A percentile compares a stretch with the other conserved stretches of the same genome.
phyloP scores from a whole-genome alignment of 1,139 yeast species.

The Kodamaea ohmeri region DNA sequence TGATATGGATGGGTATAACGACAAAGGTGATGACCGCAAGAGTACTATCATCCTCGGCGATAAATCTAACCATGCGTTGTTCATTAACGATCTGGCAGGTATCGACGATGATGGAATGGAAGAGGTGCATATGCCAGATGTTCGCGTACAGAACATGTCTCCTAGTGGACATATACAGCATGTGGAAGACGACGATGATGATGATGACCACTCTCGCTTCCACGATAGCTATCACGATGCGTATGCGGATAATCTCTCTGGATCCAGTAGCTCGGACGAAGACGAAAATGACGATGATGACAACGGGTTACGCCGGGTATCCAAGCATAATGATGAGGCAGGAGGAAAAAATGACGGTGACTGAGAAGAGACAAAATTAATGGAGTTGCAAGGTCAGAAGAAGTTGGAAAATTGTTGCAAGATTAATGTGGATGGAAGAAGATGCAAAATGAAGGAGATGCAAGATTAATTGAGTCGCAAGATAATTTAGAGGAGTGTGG shows the following conservation, averaged over 20 bases:
- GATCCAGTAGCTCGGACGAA: slow-evolving; percentile 38
- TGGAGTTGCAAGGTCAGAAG: too few relatives aligned
- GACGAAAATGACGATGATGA: slow-evolving; percentile 18
- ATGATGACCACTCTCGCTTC: slow-evolving; percentile 23
- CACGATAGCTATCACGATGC: slow-evolving; percentile 24
- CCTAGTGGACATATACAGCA: slow-evolving; percentile 19
- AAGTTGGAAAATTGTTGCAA: slow-evolving; percentile 5
- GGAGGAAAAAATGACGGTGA: too few relatives aligned
- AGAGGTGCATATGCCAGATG: slow-evolving; percentile 20
- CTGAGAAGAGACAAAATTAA: too few relatives aligned
- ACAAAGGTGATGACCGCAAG: slow-evolving; percentile 14
- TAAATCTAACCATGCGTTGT: slow-evolving; percentile 33
- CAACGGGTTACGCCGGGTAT: slow-evolving; percentile 35
- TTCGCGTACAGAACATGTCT: slow-evolving; percentile 23
- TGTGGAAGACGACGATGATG: slow-evolving; percentile 12
- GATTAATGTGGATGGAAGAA: not conserved
- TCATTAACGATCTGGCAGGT: slow-evolving; percentile 23
- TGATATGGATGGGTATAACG: slow-evolving; percentile 33
- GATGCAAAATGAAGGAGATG: too few relatives aligned
- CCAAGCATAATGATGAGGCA: slow-evolving; percentile 42
- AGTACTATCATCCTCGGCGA: slow-evolving; percentile 36
- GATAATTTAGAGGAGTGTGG: slow-evolving; percentile 6
- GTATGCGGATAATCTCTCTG: slow-evolving; percentile 36
- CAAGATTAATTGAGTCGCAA: too few relatives aligned
- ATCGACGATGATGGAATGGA: slow-evolving; percentile 19